These are phyloP conservation scores for Diplodia sapinea DNA, from an alignment of 2,329 filamentous ascomycete genomes.

Conservation along the genomic window DNA sequence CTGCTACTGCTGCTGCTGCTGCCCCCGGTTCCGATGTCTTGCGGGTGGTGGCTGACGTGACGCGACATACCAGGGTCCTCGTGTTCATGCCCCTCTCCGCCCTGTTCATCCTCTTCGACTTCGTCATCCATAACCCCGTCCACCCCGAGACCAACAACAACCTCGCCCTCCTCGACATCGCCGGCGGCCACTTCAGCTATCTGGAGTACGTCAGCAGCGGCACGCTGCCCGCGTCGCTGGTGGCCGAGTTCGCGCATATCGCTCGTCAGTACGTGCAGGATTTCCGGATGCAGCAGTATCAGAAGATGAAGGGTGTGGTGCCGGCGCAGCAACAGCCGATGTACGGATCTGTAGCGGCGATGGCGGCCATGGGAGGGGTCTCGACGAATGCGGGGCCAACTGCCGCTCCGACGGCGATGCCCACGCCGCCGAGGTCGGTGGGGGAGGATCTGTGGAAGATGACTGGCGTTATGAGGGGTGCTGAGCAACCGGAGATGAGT, in stretches of 20 bases:
- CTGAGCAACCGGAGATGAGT: neutral
- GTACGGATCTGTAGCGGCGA: no score
- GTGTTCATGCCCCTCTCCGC: neutral
- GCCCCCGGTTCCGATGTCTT: no score
- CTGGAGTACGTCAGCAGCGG: conserved; percentile 51
- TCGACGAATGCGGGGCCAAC: neutral
- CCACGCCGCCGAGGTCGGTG: neutral
- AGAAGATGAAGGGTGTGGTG: neutral
- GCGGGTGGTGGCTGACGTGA: neutral
- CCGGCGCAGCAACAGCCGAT: neutral
- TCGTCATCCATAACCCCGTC: conserved; percentile 1
- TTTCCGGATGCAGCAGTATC: conserved; percentile 4
- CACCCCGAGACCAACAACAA: conserved; percentile 47
- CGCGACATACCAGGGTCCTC: neutral
- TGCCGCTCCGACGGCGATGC: neutral
- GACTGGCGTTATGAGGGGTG: neutral
- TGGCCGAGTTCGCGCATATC: conserved; percentile 41
- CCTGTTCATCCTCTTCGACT: conserved; percentile 52
- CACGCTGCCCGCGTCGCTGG: conserved; percentile 46
- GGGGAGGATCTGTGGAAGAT: neutral
- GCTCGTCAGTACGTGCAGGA: conserved; percentile 49
- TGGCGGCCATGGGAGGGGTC: no score
- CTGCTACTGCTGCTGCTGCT: no score
- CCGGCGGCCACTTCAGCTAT: conserved; percentile 52
- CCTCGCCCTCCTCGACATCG: conserved; percentile 51